Evolutionary conservation across 225 moss, liverwort and hornwort species (phyloP), one percentile per base, ranked within the genome.

Genomic region (Rhytidiadelphus loreus): DNA sequence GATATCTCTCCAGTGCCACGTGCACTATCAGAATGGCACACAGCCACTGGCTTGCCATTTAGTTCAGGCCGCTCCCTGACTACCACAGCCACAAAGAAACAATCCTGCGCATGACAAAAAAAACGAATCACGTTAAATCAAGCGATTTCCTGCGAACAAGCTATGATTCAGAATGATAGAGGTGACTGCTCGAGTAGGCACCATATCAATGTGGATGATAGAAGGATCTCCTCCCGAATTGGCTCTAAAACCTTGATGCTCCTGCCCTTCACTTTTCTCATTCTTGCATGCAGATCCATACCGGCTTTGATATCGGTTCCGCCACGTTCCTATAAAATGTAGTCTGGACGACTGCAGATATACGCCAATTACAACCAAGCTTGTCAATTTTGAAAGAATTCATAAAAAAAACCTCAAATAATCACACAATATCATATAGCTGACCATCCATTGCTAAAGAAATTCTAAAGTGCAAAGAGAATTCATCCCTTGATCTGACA

Each of bases 281-380:
- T 91, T 89, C 88, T 92, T 94, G 78, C 88, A 91, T 68, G 91
- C 92, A 80, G 87, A 91, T 85, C 95, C 95, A 87, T 95, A 94
- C 70, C 96, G 96, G 80, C 90, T 92, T 92, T 96, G 97, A 88
- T 99, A 97, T 41, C 97, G 95, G 86, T 91, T 97, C 88, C 99
- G 96, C 99, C 99, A 99, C 32, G 97, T 97, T 91, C 99, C 99
- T 88, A 99, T 99, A 87, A 99, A 99, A 91, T 99, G 99, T 57
- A 99, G 91, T 79, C 99, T 97, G 66, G 97, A 97, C 75, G 90
- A 90, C 99, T 99, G 95, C 82, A 91, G 83, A 52, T 46, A 86
- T 73, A 77, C 59, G 53, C 46, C 83, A 90, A 83, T 83, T 28
- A 52, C 62, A 87, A 77, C 80, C 80, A 63, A 84, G 66, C 56